Evolutionary conservation across 306 rosid species (phyloP), one percentile per base, ranked within the genome.

Genomic region (Cucumis cinereus): DNA sequence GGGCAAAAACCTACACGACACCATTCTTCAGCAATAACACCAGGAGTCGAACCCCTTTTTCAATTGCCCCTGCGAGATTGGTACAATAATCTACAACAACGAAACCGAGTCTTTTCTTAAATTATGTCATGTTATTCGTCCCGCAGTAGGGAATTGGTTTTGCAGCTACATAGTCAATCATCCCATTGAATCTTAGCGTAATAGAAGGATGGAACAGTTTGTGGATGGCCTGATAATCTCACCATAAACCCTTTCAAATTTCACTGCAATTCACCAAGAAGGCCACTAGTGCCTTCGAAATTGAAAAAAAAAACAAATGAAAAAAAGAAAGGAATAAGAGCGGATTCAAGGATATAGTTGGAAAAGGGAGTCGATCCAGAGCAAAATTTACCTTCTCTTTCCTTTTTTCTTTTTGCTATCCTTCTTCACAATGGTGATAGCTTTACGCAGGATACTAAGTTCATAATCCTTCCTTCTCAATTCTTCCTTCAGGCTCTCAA

Each of bases 381-480:
- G 23, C 57, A 71, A 49, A 50, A 71, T 71, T 49, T 28, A 71
- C 41, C 67, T 64, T 43, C 45, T 76, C 61, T 81, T 79, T 79
- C 76, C 75, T 53, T 53, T 30, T 50, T 59, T 84, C 52, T 58
- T 62, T 56, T 52, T 79, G 68, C 77, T 81, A 17, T 52, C 66
- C 70, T 60, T 73, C 74, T 49, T 72, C 62, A 75, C 58, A 49
- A 77, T 55, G 41, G 83, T 28, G 62, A 85, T 61, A 76, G 83
- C 71, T 79, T 79, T 84, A 83, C 81, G 78, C 74, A 87, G 82
- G 73, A 23, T 17, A 52, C 80, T 10, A 36, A 83, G 79, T 74
- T 92, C 88, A 64, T 74, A 85, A 53, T 88, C 96, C 82, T 82
- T 89, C 54, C 79, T 84, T 54, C 79, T 80, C 57, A 87, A 57